phyloP scores from a whole-genome alignment of 2,329 filamentous ascomycete species.

The Cladosporium austrohemisphaericum region DNA sequence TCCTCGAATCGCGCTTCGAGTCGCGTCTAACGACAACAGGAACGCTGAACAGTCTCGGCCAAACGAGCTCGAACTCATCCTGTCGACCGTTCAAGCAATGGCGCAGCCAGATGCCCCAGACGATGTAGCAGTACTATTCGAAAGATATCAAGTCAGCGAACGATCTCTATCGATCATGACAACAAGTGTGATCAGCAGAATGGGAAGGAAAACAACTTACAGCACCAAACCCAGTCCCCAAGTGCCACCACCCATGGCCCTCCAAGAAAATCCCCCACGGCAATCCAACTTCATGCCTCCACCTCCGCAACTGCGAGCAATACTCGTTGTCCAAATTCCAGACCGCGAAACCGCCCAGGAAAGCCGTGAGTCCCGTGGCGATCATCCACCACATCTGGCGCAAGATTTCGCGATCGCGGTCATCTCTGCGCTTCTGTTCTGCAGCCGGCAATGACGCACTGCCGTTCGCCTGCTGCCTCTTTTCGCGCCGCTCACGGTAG shows the following conservation, averaged over 20 bases:
- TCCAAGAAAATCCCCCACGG: constrained; percentile 77
- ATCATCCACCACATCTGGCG: constrained; percentile 75
- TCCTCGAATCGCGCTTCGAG: not conserved
- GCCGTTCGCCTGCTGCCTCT: constrained; percentile 24
- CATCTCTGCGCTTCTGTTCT: constrained; percentile 18
- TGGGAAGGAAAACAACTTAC: not conserved
- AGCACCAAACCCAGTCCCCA: constrained; percentile 77
- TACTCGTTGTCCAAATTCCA: constrained; percentile 80
- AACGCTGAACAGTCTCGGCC: constrained; percentile 57
- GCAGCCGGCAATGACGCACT: not conserved
- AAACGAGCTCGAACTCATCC: constrained; percentile 66
- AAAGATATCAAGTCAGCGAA: constrained; percentile 1
- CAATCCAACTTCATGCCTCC: constrained; percentile 65
- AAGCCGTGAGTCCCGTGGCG: constrained; percentile 62
- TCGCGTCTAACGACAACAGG: constrained; percentile 1
- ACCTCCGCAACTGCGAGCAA: constrained; percentile 61
- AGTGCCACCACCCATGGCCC: constrained; percentile 72
- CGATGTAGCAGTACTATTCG: constrained; percentile 66
- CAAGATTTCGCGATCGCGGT: constrained; percentile 55
- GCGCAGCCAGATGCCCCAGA: constrained; percentile 76
- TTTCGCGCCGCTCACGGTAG: constrained; percentile 42
- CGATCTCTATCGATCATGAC: not conserved
- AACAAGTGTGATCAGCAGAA: not conserved
- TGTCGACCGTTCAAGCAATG: constrained; percentile 70
- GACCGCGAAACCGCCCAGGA: constrained; percentile 69